A percentile compares a stretch with the other conserved stretches of the same genome.
These are phyloP conservation scores for Penicillium expansum DNA, from an alignment of 2,329 filamentous ascomycete species.

Conservation along the genomic window DNA sequence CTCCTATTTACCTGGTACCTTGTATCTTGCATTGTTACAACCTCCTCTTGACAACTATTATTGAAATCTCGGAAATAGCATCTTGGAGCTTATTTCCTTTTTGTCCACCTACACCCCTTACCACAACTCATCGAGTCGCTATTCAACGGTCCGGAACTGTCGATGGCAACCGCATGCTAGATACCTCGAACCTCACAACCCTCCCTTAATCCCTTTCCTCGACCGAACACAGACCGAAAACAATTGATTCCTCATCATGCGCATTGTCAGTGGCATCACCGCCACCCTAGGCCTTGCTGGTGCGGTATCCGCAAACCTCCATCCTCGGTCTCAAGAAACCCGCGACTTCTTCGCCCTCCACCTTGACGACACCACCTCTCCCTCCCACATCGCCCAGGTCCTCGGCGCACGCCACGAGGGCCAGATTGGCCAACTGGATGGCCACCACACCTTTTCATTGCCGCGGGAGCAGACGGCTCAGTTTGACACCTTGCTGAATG, in stretches of 20 bases:
- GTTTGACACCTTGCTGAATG: slow-evolving; percentile 51
- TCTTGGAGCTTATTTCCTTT: neutral
- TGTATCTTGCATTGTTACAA: slow-evolving; percentile 1
- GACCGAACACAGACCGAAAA: neutral
- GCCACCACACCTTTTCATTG: slow-evolving; percentile 85
- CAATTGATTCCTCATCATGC: slow-evolving; percentile 17
- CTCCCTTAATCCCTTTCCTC: slow-evolving; percentile 1
- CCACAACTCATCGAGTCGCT: neutral
- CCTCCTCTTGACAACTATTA: neutral
- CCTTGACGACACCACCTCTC: slow-evolving; percentile 64
- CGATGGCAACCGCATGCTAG: slow-evolving; percentile 20
- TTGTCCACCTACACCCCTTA: neutral
- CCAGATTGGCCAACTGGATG: slow-evolving; percentile 69
- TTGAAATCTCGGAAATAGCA: neutral
- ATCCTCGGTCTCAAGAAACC: slow-evolving; percentile 68
- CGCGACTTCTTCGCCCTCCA: slow-evolving; percentile 95
- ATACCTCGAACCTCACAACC: neutral
- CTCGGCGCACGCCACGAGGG: slow-evolving; percentile 81
- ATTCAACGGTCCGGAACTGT: slow-evolving; percentile 12
- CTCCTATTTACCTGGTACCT: slow-evolving; percentile 13
- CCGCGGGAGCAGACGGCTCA: slow-evolving; percentile 56
- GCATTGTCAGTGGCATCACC: slow-evolving; percentile 47
- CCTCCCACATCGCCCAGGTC: slow-evolving; percentile 64
- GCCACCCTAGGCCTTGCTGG: slow-evolving; percentile 38
- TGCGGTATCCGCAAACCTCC: slow-evolving; percentile 49